These are phyloP conservation scores for Botrytis sinoallii DNA, from an alignment of 2,329 filamentous ascomycete genomes.

Conservation along the genomic window DNA sequence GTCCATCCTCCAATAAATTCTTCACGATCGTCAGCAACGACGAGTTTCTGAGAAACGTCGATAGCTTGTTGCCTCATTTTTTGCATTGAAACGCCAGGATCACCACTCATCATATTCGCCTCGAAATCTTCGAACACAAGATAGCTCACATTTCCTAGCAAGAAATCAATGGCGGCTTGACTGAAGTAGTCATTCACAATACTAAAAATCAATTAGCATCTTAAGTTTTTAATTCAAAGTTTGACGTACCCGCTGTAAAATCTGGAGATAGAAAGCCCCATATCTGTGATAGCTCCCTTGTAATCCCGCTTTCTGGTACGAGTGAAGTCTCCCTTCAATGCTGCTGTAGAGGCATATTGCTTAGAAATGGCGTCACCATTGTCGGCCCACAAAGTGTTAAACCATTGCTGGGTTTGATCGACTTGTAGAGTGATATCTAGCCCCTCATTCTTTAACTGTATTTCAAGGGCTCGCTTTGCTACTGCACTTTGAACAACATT, in stretches of 20 bases:
- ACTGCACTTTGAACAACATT: constrained; percentile 95
- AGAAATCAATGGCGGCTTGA: constrained; percentile 90
- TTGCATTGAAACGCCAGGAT: constrained; percentile 82
- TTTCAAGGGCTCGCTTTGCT: constrained; percentile 76
- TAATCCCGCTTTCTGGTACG: constrained; percentile 87
- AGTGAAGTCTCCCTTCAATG: constrained; percentile 95
- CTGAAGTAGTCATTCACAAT: constrained; percentile 98
- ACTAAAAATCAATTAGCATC: constrained; percentile 47
- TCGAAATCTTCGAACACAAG: constrained; percentile 93
- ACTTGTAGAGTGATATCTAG: constrained; percentile 71
- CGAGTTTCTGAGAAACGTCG: constrained; percentile 81
- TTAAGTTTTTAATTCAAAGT: neutral
- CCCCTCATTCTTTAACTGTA: constrained; percentile 72
- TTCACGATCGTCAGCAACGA: constrained; percentile 78
- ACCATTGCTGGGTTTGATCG: constrained; percentile 84
- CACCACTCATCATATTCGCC: constrained; percentile 85
- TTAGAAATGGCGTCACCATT: constrained; percentile 95
- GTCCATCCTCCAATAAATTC: constrained; percentile 90
- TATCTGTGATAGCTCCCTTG: constrained; percentile 84
- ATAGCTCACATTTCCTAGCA: constrained; percentile 82
- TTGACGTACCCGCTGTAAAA: constrained; percentile 61
- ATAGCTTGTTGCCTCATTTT: constrained; percentile 86
- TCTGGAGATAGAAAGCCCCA: constrained; percentile 80
- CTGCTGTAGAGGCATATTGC: constrained; percentile 92
- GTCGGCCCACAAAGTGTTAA: constrained; percentile 95